These are phyloP conservation scores for Sclerotinia borealis DNA, from an alignment of 2,329 filamentous ascomycete genomes.

Conservation along the genomic window DNA sequence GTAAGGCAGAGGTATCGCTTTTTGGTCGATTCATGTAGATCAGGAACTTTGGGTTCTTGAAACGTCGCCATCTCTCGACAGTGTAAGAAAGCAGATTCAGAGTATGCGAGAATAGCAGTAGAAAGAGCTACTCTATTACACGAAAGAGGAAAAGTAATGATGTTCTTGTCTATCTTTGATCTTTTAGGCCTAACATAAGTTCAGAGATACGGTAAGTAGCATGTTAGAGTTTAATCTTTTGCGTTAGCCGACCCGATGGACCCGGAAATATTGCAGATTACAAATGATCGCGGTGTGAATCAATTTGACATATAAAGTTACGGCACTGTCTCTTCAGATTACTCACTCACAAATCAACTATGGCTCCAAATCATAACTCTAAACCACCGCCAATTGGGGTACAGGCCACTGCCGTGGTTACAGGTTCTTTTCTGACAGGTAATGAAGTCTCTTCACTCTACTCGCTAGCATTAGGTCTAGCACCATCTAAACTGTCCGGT, in stretches of 20 bases:
- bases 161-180: neutral
- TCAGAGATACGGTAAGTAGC: neutral
- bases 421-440: neutral
- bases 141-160: neutral
- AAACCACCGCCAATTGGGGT: neutral
- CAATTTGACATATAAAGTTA: neutral
- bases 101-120: neutral
- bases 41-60: neutral
- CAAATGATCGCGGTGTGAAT: neutral
- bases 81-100: neutral
- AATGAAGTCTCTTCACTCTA: neutral
- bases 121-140: neutral
- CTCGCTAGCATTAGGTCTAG: neutral
- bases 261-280: too few species aligned
- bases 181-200: neutral
- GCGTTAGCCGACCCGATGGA: neutral
- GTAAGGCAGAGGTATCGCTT: constrained; percentile 39
- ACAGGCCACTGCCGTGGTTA: neutral
- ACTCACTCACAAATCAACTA: neutral
- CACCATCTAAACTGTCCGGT: neutral
- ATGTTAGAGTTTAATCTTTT: neutral
- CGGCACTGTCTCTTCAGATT: neutral
- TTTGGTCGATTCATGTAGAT: neutral
- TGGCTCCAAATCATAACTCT: neutral
- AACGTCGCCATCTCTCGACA: neutral